Conservation (phyloP, 2,329 filamentous ascomycete genomes). For the Pyrenophora seminiperda region DNA sequence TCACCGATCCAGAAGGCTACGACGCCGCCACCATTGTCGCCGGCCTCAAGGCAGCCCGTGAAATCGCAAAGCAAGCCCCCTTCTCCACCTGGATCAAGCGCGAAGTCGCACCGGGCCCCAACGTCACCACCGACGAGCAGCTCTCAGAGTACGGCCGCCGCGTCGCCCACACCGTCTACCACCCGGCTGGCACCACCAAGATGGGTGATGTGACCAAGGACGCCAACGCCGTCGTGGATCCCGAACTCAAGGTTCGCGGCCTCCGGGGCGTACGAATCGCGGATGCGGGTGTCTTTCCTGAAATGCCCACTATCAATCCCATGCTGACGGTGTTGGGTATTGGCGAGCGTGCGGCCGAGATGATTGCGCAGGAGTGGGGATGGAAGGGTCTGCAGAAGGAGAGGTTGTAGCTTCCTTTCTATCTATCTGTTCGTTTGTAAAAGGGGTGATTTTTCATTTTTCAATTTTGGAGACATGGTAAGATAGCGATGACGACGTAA, state of each 20-base stretch:
- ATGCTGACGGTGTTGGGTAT: constrained; percentile 88
- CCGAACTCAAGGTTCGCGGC: constrained; percentile 72
- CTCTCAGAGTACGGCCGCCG: constrained; percentile 80
- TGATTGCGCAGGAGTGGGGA: constrained; percentile 75
- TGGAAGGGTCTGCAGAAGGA: constrained; percentile 64
- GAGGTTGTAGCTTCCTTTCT: too few species aligned
- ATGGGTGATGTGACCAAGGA: constrained; percentile 78
- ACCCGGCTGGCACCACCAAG: constrained; percentile 86
- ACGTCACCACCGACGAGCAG: constrained; percentile 76
- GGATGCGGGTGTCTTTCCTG: constrained; percentile 86
- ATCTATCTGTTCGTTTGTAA: too few species aligned
- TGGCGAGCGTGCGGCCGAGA: constrained; percentile 81
- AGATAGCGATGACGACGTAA: neutral
- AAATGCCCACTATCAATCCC: constrained; percentile 84
- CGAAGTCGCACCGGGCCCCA: constrained; percentile 78
- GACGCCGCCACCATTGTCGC: constrained; percentile 81
- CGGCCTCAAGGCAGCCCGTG: constrained; percentile 76
- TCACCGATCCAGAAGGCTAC: constrained; percentile 84
- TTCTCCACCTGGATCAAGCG: constrained; percentile 84
- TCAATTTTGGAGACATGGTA: neutral
- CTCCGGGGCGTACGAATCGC: constrained; percentile 77
- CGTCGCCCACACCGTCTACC: constrained; percentile 87
- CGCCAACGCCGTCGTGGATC: constrained; percentile 78
- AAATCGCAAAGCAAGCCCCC: constrained; percentile 74
- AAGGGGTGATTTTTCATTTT: too few species aligned